Evolutionary conservation across 164 flowering plant genomes (phyloP), one percentile per base, ranked within the genome.

Genomic region (Houttuynia cordata): DNA sequence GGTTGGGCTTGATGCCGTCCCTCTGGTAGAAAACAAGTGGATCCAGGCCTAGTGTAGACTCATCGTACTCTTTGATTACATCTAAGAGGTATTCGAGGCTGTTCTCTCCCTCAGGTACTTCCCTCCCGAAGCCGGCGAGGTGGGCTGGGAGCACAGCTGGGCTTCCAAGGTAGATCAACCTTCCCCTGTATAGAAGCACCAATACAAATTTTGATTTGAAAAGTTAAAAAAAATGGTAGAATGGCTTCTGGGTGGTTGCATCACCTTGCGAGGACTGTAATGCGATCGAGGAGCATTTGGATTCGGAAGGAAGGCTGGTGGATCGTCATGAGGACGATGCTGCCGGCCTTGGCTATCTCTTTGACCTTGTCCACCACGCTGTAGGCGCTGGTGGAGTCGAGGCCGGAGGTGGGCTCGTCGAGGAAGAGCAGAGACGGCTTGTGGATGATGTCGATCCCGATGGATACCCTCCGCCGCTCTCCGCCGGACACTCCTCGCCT

Each of bases 271-370:
- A 84, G 85, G 72, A 84, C 73, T 0, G 77, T 75, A 59, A 87
- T 80, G 25, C 79, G 78, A 69, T 87, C 94, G 1, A 87, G 70
- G 56, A 87, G 90, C 88, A 79, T 72, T 60, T 84, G 90, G 62
- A 87, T 84, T 65, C 94, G 67, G 66, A 64, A 84, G 50, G 90
- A 81, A 58, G 95, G 96, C 65, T 88, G 96, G 67, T 85, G 96
- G 50, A 88, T 83, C 54, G 90, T 85, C 96, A 88, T 83, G 63
- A 88, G 79, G 56, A 88, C 96, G 10, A 84, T 85, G 77, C 96
- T 82, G 1, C 91, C 87, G 19, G 80, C 67, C 58, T 66, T 61
- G 23, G 96, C 89, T 8, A 88, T 84, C 61, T 80, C 88, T 64
- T 85, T 81, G 12, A 88, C 86, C 73, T 81, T 84, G 40, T 88